phyloP scores from a whole-genome alignment of 768 basidiomycete genomes.

The Lentinula edodes region DNA sequence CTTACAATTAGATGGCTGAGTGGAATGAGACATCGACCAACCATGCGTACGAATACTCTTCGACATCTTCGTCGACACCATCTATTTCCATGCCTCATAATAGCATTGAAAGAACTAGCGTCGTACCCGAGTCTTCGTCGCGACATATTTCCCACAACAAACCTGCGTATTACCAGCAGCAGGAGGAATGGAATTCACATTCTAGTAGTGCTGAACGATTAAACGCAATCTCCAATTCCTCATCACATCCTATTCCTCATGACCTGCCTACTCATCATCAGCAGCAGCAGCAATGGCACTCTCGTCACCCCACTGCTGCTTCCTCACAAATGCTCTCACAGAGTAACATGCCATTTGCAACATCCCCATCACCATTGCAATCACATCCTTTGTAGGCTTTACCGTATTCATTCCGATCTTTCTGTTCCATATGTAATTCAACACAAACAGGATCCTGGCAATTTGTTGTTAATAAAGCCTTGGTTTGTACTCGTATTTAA shows the following conservation, averaged over 20 bases:
- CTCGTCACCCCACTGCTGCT: background rate
- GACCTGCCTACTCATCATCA: background rate
- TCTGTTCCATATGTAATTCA: background rate
- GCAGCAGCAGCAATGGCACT: slow-evolving; percentile 2
- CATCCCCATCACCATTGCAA: background rate
- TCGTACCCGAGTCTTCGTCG: background rate
- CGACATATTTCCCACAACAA: background rate
- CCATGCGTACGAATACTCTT: background rate
- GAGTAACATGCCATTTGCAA: background rate
- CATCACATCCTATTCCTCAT: background rate
- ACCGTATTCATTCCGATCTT: background rate
- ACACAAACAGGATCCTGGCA: background rate
- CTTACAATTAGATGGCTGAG: background rate
- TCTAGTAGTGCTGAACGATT: background rate
- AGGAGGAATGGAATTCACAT: background rate
- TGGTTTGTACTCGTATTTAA: background rate
- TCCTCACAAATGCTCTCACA: background rate
- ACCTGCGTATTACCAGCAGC: background rate
- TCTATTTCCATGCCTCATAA: background rate
- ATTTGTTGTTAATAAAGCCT: background rate
- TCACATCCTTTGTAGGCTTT: background rate
- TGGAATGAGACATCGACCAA: background rate
- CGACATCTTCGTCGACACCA: background rate
- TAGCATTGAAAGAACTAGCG: slow-evolving; percentile 1
- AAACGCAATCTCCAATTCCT: background rate